These are phyloP conservation scores for Gonapodya sp. DNA, from an alignment of 192 early-diverging fungal species.

Conservation along the genomic window DNA sequence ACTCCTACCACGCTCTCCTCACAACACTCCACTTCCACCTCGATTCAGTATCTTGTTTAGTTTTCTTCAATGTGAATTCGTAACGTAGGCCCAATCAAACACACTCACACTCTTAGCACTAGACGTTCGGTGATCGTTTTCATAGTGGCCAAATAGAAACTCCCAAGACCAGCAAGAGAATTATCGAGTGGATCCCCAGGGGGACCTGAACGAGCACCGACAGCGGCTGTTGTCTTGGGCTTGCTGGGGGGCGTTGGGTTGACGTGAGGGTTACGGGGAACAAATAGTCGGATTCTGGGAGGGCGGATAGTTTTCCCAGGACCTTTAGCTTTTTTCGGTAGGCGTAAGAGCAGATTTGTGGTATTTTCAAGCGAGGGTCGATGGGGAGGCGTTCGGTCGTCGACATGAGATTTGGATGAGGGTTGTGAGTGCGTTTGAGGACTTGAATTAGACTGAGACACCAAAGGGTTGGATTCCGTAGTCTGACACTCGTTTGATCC, in stretches of 20 bases:
- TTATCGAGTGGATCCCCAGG: neutral
- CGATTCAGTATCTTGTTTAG: no score
- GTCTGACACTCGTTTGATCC: no score
- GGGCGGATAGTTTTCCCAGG: neutral
- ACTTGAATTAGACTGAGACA: neutral
- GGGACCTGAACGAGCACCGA: neutral
- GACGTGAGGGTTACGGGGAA: neutral
- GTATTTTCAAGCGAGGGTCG: neutral
- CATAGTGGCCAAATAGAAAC: neutral
- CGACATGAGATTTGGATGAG: no score
- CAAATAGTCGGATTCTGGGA: neutral
- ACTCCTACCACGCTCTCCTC: no score
- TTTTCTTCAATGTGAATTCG: no score
- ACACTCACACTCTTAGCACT: neutral
- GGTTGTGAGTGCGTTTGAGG: neutral
- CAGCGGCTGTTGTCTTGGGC: neutral
- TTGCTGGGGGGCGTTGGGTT: neutral
- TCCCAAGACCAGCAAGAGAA: neutral
- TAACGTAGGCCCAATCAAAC: no score
- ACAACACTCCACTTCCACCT: no score
- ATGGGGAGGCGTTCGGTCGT: neutral
- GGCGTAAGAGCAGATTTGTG: no score
- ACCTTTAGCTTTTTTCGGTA: neutral
- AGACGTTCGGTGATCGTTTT: neutral
- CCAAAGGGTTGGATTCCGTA: no score